Percentiles rank a stretch among this genome's conserved stretches.
phyloP scores from a whole-genome alignment of 1,284 basidiomycete genomes.

The Boletus sp. region DNA sequence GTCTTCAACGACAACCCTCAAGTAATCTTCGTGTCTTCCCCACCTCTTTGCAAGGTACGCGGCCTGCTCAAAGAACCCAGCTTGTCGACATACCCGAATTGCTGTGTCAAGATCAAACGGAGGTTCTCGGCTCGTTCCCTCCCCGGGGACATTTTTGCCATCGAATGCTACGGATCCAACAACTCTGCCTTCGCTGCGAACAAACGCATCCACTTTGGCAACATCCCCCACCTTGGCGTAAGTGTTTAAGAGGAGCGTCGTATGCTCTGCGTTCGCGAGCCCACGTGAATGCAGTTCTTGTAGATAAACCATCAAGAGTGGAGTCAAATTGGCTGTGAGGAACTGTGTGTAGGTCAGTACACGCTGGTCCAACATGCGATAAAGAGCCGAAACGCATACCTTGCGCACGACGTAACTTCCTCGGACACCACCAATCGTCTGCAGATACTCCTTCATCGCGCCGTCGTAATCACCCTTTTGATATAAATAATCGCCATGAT shows the following conservation, averaged over 20 bases:
- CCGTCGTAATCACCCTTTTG: conserved; percentile 89
- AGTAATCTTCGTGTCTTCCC: conserved; percentile 86
- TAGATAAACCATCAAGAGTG: conserved; percentile 91
- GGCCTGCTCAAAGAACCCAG: conserved; percentile 94
- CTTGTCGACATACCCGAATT: conserved; percentile 93
- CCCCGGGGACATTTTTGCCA: conserved; percentile 33
- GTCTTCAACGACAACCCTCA: conserved; percentile 94
- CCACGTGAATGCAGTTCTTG: conserved; percentile 90
- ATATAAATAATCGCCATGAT: conserved; percentile 93
- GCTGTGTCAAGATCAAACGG: conserved; percentile 97
- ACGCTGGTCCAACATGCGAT: neutral
- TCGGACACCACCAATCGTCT: conserved; percentile 86
- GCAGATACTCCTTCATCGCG: conserved; percentile 88
- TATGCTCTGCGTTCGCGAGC: conserved; percentile 94
- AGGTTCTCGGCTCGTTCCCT: conserved; percentile 55
- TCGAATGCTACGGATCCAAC: conserved; percentile 20
- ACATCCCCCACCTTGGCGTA: conserved; percentile 97
- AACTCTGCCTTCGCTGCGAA: conserved; percentile 73
- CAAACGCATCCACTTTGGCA: conserved; percentile 83
- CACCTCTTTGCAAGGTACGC: conserved; percentile 92
- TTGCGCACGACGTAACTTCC: conserved; percentile 97
- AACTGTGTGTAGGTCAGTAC: conserved; percentile 54
- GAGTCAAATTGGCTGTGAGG: conserved; percentile 93
- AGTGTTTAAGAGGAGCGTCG: conserved; percentile 91
- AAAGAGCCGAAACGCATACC: conserved; percentile 40